phyloP scores from a whole-genome alignment of 2,329 filamentous ascomycete species.

The Karstenula rhodostoma region DNA sequence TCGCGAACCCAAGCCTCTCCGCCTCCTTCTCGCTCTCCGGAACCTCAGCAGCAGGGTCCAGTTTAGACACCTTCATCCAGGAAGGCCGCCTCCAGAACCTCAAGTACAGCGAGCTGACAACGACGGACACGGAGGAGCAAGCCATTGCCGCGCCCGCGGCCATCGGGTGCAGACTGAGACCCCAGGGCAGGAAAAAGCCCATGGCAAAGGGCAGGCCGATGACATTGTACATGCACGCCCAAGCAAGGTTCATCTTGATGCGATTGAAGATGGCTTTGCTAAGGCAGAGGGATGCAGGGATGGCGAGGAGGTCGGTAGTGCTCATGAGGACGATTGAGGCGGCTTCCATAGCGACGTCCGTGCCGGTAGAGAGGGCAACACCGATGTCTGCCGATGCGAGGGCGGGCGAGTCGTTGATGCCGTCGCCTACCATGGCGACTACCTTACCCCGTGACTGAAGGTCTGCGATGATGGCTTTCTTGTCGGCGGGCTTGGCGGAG shows the following conservation, averaged over 20 bases:
- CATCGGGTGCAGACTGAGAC: constrained; percentile 88
- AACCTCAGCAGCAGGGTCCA: constrained; percentile 57
- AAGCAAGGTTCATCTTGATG: constrained; percentile 91
- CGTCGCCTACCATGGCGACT: constrained; percentile 95
- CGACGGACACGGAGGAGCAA: constrained; percentile 86
- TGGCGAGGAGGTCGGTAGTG: constrained; percentile 87
- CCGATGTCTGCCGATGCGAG: constrained; percentile 92
- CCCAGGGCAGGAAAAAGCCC: constrained; percentile 92
- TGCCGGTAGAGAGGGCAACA: constrained; percentile 90
- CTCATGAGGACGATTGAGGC: constrained; percentile 97
- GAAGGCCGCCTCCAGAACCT: constrained; percentile 84
- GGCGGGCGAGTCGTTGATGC: constrained; percentile 97
- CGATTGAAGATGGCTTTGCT: constrained; percentile 85
- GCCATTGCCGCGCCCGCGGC: constrained; percentile 96
- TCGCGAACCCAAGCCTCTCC: constrained; percentile 28
- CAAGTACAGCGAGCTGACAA: constrained; percentile 81
- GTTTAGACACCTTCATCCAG: constrained; percentile 81
- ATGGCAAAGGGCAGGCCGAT: constrained; percentile 94
- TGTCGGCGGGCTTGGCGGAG: constrained; percentile 89
- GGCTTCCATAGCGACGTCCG: constrained; percentile 97
- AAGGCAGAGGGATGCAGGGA: constrained; percentile 85
- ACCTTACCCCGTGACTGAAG: constrained; percentile 77
- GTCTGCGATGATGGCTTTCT: constrained; percentile 81
- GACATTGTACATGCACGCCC: constrained; percentile 93
- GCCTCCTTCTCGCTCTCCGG: constrained; percentile 38